Percentiles rank a stretch among this genome's conserved stretches.
Conservation (phyloP, 148 eudicot genomes). For the Rhododendron molle region DNA sequence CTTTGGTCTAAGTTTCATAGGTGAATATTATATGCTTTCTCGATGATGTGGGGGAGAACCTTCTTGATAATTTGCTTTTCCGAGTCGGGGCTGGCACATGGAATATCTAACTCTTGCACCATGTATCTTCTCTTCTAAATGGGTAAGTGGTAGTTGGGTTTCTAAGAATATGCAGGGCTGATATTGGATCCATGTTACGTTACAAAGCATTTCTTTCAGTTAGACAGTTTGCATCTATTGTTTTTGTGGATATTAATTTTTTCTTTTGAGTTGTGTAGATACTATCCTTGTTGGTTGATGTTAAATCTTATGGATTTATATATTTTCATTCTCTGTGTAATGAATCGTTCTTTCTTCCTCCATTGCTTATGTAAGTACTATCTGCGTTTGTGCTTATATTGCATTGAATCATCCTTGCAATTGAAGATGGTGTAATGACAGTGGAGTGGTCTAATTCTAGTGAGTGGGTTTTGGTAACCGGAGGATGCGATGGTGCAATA, state of each 20-base stretch:
- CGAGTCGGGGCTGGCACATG: background rate
- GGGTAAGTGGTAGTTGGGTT: background rate
- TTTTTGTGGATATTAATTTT: background rate
- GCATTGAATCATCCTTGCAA: slow-evolving; percentile 7
- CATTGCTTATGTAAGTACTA: background rate
- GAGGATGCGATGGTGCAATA: slow-evolving; percentile 98
- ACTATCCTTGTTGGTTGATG: background rate
- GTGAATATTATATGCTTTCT: background rate
- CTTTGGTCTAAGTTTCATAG: background rate
- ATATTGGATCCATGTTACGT: background rate
- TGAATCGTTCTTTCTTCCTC: background rate
- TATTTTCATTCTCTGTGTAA: background rate
- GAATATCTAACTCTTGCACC: background rate
- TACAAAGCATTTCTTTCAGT: background rate
- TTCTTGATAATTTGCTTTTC: background rate
- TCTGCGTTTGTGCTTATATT: background rate
- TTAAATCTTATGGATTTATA: background rate
- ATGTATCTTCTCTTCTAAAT: background rate
- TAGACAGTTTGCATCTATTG: background rate
- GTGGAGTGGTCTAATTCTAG: slow-evolving; percentile 95
- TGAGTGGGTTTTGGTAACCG: slow-evolving; percentile 92
- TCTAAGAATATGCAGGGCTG: background rate
- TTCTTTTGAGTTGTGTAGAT: background rate
- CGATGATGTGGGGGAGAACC: background rate
- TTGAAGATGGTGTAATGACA: slow-evolving; percentile 85